Base-by-base conservation (phyloP, 2,329 filamentous ascomycete species). In the Lachnellula subtilissima region DNA sequence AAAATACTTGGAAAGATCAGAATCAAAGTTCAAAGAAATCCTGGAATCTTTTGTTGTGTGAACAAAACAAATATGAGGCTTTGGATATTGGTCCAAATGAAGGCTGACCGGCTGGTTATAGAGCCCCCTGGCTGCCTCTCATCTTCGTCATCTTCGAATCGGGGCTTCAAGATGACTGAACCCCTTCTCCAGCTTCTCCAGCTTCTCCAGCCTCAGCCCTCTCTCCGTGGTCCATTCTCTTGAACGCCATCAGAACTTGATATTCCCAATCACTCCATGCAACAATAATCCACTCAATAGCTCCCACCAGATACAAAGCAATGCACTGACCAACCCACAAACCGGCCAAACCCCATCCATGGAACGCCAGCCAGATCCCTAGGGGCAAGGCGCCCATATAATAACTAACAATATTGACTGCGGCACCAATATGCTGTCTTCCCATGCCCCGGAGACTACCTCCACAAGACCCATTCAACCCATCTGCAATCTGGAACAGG, bases 401-500 rank as follows among this genome's bases (percentile, higher is more conserved):
- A 71, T 96, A 96, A 68, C 87, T 90, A 17, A 92, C 72, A 15
- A 92, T 76, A 69, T 96, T 96, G 52, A 95, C 89, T 1, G 84
- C 74, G 1, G 90, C 91, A 14, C 91, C 91, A 50, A 95, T 80
- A 77, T 92, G 91, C 71, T 96, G 91, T 53, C 88, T 76, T 2
- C 91, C 91, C 89, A 93, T 94, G 0, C 91, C 91, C 61, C 91
- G 75, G 14, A 96, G 73, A 19, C 85, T 84, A 1, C 91, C 91
- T 1, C 91, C 91, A 67, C 91, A 96, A 57, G 84, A 88, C 1
- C 91, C 90, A 65, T 94, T 94, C 36, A 96, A 74, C 0, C 91
- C 91, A 69, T 96, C 91, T 0, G 91, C 90, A 57, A 96, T 92
- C 74, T 96, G 91, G 72, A 96, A 96, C 2, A 96, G 76, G 0